These are phyloP conservation scores for Phytopythium vexans DNA, from an alignment of 352 stramenopile genomes.

Conservation along the genomic window DNA sequence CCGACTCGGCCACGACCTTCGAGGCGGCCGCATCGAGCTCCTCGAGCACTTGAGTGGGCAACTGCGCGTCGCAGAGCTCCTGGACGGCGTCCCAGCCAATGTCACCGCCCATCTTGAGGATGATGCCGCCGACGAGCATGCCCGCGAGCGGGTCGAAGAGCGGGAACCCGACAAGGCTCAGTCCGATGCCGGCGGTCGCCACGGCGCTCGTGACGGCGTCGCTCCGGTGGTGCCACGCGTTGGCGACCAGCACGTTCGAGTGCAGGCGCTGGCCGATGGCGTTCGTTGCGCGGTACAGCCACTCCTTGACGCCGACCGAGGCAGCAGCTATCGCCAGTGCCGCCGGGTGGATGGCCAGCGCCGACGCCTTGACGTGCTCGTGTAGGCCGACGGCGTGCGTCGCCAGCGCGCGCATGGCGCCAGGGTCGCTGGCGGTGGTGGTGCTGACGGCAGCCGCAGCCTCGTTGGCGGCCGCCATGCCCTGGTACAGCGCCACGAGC, in stretches of 20 bases:
- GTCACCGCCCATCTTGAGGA: slow-evolving; percentile 73
- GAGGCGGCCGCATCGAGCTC: slow-evolving; percentile 36
- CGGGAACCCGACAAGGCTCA: slow-evolving; percentile 58
- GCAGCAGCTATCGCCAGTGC: slow-evolving; percentile 81
- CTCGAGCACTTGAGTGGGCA: slow-evolving; percentile 29
- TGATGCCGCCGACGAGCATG: slow-evolving; percentile 71
- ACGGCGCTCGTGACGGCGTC: slow-evolving; percentile 83
- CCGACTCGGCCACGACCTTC: slow-evolving; percentile 34
- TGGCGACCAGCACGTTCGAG: slow-evolving; percentile 92
- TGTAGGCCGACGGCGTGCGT: background rate
- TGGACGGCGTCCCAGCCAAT: slow-evolving; percentile 57
- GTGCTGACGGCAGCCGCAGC: slow-evolving; percentile 9
- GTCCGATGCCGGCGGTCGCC: slow-evolving; percentile 56
- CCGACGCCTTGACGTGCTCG: slow-evolving; percentile 10
- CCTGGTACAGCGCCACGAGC: slow-evolving; percentile 46
- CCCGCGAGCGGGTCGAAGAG: slow-evolving; percentile 67
- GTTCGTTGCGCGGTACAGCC: slow-evolving; percentile 90
- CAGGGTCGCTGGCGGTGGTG: background rate
- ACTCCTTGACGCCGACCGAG: slow-evolving; percentile 91
- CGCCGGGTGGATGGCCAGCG: slow-evolving; percentile 45
- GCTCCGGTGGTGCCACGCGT: slow-evolving; percentile 94
- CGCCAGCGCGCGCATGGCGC: too few relatives aligned
- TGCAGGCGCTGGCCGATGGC: slow-evolving; percentile 87
- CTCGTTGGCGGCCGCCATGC: slow-evolving; percentile 11
- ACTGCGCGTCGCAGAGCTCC: slow-evolving; percentile 62